Conservation (phyloP, 495 filamentous ascomycete species). For the Penicillium macrosclerotiorum region DNA sequence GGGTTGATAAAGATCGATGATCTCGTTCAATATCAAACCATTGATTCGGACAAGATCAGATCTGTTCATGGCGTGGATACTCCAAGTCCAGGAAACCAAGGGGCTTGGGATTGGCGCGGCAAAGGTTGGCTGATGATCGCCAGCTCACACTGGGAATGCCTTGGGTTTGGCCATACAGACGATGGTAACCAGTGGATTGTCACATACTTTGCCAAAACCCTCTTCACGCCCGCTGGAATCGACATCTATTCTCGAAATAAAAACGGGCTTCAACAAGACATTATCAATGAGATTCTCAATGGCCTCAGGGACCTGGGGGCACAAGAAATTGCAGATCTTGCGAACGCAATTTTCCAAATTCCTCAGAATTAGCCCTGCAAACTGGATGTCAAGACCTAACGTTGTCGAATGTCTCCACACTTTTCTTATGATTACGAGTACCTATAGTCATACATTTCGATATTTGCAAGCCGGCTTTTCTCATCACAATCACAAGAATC, state of each 20-base stretch:
- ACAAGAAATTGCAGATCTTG: slow-evolving; percentile 15
- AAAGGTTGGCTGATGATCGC: slow-evolving; percentile 65
- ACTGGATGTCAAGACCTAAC: too few species aligned
- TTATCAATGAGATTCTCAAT: slow-evolving; percentile 43
- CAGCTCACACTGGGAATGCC: slow-evolving; percentile 67
- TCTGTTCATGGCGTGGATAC: slow-evolving; percentile 64
- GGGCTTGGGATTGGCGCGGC: slow-evolving; percentile 69
- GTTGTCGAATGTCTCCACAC: too few species aligned
- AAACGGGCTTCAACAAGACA: slow-evolving; percentile 49
- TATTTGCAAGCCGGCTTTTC: too few species aligned
- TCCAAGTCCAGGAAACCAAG: slow-evolving; percentile 33
- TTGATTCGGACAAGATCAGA: slow-evolving; percentile 50
- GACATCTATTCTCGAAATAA: slow-evolving; percentile 64
- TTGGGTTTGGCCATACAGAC: slow-evolving; percentile 62
- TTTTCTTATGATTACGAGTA: too few species aligned
- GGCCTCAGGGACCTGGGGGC: slow-evolving; percentile 38
- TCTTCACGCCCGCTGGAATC: slow-evolving; percentile 72
- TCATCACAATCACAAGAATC: too few species aligned
- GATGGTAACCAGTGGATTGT: slow-evolving; percentile 59
- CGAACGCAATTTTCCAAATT: slow-evolving; percentile 17
- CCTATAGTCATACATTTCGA: too few species aligned
- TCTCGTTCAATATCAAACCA: slow-evolving; percentile 60
- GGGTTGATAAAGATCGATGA: slow-evolving; percentile 55
- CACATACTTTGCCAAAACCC: slow-evolving; percentile 71
- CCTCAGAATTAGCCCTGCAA: slow-evolving; percentile 23